A percentile compares a stretch with the other conserved stretches of the same genome.
These are phyloP conservation scores for Pistacia vera DNA, from an alignment of 345 rosid genomes.

Conservation along the genomic window DNA sequence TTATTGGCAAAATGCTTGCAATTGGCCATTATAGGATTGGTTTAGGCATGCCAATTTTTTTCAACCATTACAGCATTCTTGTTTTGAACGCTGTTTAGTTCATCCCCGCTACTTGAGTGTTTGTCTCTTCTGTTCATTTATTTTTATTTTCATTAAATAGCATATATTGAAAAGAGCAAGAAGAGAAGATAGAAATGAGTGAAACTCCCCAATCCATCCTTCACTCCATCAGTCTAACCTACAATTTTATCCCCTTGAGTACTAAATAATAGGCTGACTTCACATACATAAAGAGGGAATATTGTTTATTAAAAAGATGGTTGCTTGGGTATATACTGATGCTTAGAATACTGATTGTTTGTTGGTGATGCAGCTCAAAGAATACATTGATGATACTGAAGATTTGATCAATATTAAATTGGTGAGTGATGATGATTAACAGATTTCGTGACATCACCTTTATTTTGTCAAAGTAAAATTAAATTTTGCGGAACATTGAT, in stretches of 20 bases:
- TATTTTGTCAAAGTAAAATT: background rate
- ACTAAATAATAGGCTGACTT: background rate
- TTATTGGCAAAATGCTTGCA: background rate
- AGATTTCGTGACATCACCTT: background rate
- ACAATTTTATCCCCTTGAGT: too few species aligned
- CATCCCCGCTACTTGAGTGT: background rate
- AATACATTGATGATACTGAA: conserved; percentile 96
- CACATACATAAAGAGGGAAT: background rate
- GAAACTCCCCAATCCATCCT: background rate
- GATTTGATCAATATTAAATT: conserved; percentile 93
- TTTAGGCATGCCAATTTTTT: background rate
- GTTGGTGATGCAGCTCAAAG: conserved; percentile 73
- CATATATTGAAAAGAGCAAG: too few species aligned
- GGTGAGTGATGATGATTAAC: conserved; percentile 38
- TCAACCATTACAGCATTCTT: conserved; percentile 4
- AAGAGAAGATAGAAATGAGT: background rate
- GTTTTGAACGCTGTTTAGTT: conserved; percentile 7
- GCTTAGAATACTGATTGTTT: background rate
- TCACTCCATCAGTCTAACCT: too few species aligned
- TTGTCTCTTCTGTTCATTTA: conserved; percentile 3
- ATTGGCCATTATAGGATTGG: background rate
- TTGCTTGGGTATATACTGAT: background rate
- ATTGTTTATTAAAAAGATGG: background rate
- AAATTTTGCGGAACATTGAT: background rate
- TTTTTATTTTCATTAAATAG: background rate